phyloP scores from a whole-genome alignment of 73 alveolate species.

The Urostyla sp. region DNA sequence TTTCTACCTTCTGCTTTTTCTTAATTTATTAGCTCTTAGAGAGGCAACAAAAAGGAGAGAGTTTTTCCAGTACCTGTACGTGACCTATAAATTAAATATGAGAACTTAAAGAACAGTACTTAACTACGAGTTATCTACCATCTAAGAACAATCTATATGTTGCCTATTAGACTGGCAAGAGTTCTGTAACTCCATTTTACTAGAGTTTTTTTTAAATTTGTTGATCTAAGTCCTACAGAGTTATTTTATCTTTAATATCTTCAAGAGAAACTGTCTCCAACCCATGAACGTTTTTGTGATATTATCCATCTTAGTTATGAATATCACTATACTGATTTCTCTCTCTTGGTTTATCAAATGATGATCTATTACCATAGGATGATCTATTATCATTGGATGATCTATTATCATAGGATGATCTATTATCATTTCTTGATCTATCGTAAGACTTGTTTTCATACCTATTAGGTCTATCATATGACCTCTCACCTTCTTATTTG shows the following conservation, averaged over 20 bases:
- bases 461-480: too few relatives aligned
- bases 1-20: conserved; percentile 9
- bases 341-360: too few relatives aligned
- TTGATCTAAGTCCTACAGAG: conserved; percentile 23
- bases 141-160: conserved; percentile 10
- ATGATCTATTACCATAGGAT: too few relatives aligned
- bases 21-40: conserved; percentile 57
- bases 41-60: conserved; percentile 88
- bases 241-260: neutral
- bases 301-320: too few relatives aligned
- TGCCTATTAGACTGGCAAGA: conserved; percentile 66
- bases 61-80: conserved; percentile 97
- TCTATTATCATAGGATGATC: too few relatives aligned
- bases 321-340: too few relatives aligned
- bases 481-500: too few relatives aligned
- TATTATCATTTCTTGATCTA: too few relatives aligned
- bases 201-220: conserved; percentile 24
- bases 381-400: too few relatives aligned
- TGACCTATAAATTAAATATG: conserved; percentile 72
- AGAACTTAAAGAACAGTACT: neutral
- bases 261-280: too few relatives aligned
- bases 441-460: too few relatives aligned
- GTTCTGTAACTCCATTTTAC: conserved; percentile 57
- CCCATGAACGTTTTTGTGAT: too few relatives aligned
- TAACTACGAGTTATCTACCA: neutral